These are phyloP conservation scores for Candida gorgasii DNA, from an alignment of 805 yeast species.

Conservation along the genomic window DNA sequence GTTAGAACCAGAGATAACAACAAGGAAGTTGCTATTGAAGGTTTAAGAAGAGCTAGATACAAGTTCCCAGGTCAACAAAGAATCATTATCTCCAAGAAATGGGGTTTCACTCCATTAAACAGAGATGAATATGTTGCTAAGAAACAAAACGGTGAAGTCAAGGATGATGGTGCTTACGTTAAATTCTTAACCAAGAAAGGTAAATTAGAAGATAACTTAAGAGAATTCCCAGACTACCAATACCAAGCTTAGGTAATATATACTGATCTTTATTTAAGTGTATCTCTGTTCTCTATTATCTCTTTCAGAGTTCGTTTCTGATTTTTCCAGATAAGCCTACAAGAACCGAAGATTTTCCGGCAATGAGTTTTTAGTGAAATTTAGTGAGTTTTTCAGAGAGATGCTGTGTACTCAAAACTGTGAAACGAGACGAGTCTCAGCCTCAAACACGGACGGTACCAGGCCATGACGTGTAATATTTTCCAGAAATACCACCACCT, in stretches of 20 bases:
- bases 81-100: slow-evolving; percentile 98
- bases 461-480: too few relatives aligned
- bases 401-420: too few relatives aligned
- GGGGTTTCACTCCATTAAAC: slow-evolving; percentile 99
- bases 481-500: too few relatives aligned
- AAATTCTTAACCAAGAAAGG: slow-evolving; percentile 98
- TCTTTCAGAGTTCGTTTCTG: too few relatives aligned
- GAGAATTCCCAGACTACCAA: slow-evolving; percentile 88
- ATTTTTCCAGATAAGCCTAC: too few relatives aligned
- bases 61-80: slow-evolving; percentile 99
- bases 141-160: slow-evolving; percentile 97
- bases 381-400: too few relatives aligned
- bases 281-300: too few relatives aligned
- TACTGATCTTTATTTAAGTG: not conserved
- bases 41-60: slow-evolving; percentile 99
- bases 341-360: too few relatives aligned
- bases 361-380: too few relatives aligned
- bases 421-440: too few relatives aligned
- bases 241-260: slow-evolving; percentile 39
- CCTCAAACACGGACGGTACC: too few relatives aligned
- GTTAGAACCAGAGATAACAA: slow-evolving; percentile 97
- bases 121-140: slow-evolving; percentile 93
- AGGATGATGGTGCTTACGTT: slow-evolving; percentile 99
- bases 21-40: slow-evolving; percentile 98
- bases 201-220: slow-evolving; percentile 87